Conservation (phyloP, 2,329 filamentous ascomycete genomes). For the Grosmannia clavigera region DNA sequence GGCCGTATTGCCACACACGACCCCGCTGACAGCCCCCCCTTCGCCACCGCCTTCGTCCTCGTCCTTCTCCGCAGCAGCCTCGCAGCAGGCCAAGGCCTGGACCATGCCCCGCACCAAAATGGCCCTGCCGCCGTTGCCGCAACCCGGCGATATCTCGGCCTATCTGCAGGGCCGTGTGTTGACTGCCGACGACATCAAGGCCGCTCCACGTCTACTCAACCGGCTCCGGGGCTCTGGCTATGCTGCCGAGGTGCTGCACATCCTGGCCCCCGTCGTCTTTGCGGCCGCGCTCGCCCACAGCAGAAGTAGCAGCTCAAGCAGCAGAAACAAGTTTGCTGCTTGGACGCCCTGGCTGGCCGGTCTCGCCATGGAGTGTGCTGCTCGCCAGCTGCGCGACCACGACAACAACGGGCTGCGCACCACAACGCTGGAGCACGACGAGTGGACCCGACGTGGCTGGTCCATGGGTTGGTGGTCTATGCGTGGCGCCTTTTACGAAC, state of each 20-base stretch:
- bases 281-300: slow-evolving; percentile 61
- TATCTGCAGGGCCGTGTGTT: slow-evolving; percentile 86
- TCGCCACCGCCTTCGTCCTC: slow-evolving; percentile 1
- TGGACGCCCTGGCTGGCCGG: slow-evolving; percentile 92
- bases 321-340: slow-evolving; percentile 37
- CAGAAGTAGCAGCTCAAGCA: slow-evolving; percentile 23
- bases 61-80: slow-evolving; percentile 8
- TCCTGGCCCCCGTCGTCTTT: slow-evolving; percentile 78
- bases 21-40: background rate
- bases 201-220: slow-evolving; percentile 76
- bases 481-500: slow-evolving; percentile 94
- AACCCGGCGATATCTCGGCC: slow-evolving; percentile 66
- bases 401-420: slow-evolving; percentile 53
- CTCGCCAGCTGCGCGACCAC: slow-evolving; percentile 66
- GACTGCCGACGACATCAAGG: slow-evolving; percentile 93
- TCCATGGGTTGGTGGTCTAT: slow-evolving; percentile 91
- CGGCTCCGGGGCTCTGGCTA: slow-evolving; percentile 61
- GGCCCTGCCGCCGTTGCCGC: slow-evolving; percentile 70
- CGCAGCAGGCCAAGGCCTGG: slow-evolving; percentile 53
- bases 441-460: slow-evolving; percentile 80
- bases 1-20: background rate
- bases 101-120: slow-evolving; percentile 90
- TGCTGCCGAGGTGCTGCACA: slow-evolving; percentile 81
- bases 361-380: slow-evolving; percentile 72
- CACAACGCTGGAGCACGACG: slow-evolving; percentile 78